A percentile compares a stretch with the other conserved stretches of the same genome.
These are phyloP conservation scores for Gossypium raimondii DNA, from an alignment of 345 rosid genomes.

Conservation along the genomic window DNA sequence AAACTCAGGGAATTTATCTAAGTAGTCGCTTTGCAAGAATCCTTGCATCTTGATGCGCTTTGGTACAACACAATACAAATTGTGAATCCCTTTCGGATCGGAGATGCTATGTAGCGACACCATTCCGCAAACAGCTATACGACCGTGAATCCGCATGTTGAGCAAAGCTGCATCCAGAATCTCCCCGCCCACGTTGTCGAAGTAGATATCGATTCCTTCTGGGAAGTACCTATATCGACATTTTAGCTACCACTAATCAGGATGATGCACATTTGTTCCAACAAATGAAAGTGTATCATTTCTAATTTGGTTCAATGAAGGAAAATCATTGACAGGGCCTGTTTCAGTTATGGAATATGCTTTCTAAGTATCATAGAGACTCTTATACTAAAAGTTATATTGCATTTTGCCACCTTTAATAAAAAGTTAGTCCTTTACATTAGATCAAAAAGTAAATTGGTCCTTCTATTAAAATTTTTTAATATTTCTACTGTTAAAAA, in stretches of 20 bases:
- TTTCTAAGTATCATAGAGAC: not conserved
- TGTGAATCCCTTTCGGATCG: slow-evolving; percentile 41
- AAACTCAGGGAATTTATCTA: slow-evolving; percentile 49
- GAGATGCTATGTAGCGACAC: slow-evolving; percentile 40
- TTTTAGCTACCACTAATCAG: not conserved
- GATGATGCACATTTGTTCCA: not conserved
- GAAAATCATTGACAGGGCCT: not conserved
- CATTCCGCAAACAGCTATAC: slow-evolving; percentile 76
- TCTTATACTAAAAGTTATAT: too few species aligned
- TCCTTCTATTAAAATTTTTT: too few species aligned
- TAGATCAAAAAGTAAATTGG: too few species aligned
- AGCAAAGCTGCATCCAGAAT: slow-evolving; percentile 65
- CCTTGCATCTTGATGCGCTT: slow-evolving; percentile 59
- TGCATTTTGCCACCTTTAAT: too few species aligned
- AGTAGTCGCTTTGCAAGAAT: slow-evolving; percentile 59
- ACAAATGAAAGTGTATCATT: not conserved
- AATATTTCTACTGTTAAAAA: too few species aligned
- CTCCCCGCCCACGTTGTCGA: slow-evolving; percentile 70
- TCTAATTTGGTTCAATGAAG: not conserved
- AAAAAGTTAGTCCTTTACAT: too few species aligned
- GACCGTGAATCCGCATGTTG: slow-evolving; percentile 59
- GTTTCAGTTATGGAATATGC: not conserved
- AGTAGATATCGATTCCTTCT: slow-evolving; percentile 61
- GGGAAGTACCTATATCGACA: slow-evolving; percentile 48
- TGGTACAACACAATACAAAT: slow-evolving; percentile 35